Evolutionary conservation across 2,329 filamentous ascomycete genomes (phyloP).

Genomic region (Aspergillus japonicus): DNA sequence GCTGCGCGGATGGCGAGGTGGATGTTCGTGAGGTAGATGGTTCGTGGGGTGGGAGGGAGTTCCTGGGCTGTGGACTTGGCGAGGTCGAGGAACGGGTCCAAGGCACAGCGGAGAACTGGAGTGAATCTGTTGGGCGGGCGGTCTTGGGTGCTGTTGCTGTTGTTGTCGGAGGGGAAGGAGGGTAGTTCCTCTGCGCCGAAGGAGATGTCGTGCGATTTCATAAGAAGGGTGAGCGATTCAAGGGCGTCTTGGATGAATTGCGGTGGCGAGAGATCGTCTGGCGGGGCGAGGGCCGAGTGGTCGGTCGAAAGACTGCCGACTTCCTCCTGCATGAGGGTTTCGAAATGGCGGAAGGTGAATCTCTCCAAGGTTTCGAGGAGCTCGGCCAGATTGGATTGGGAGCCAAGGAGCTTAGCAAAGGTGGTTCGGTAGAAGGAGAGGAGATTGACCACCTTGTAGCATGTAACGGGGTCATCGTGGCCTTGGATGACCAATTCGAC

Average conservation of each 20-base stretch:
- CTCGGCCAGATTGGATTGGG: constrained; percentile 67
- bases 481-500: constrained; percentile 89
- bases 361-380: constrained; percentile 68
- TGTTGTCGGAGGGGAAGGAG: constrained; percentile 50
- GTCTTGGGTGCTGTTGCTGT: constrained; percentile 36
- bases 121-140: constrained; percentile 65
- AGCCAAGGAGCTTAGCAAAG: constrained; percentile 74
- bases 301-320: constrained; percentile 65
- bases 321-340: constrained; percentile 75
- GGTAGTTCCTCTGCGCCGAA: constrained; percentile 50
- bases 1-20: constrained; percentile 42
- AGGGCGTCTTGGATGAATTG: constrained; percentile 79
- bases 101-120: constrained; percentile 70
- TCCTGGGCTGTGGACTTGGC: constrained; percentile 52
- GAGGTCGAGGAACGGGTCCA: constrained; percentile 80
- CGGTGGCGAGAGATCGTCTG: constrained; percentile 73
- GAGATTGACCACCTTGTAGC: constrained; percentile 87
- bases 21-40: constrained; percentile 52
- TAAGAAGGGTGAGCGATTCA: constrained; percentile 71
- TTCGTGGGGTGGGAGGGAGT: constrained; percentile 41
- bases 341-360: constrained; percentile 79
- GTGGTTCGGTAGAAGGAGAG: constrained; percentile 85
- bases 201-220: constrained; percentile 85
- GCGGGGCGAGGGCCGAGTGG: constrained; percentile 66
- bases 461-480: constrained; percentile 83